Percentiles rank a stretch among this genome's conserved stretches.
Evolutionary conservation across 176 grass and related monocot species (phyloP).

Genomic region (Carex parvula): DNA sequence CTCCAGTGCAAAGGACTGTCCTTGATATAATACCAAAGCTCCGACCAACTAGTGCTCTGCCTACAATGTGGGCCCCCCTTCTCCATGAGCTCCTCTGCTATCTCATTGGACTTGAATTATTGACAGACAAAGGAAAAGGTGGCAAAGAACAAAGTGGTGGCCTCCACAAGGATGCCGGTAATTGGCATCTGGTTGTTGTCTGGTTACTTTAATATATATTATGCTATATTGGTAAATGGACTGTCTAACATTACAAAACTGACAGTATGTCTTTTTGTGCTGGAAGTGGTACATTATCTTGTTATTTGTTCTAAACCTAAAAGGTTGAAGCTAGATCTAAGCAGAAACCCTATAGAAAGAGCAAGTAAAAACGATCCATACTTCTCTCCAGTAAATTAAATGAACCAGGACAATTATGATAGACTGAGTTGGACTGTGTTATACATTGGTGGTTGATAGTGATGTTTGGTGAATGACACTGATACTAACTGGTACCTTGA

Average conservation of each 20-base stretch:
- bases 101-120: constrained; percentile 62
- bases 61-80: constrained; percentile 72
- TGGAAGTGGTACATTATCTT: not conserved
- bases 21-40: constrained; percentile 93
- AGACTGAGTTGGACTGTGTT: not conserved
- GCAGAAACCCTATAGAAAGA: not conserved
- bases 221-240: constrained; percentile 15
- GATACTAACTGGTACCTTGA: not conserved
- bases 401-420: not conserved
- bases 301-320: constrained; percentile 1
- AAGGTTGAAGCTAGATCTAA: not conserved
- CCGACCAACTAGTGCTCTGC: constrained; percentile 47
- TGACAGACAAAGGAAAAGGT: constrained; percentile 45
- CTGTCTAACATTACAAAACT: not conserved
- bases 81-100: constrained; percentile 79
- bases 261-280: not conserved
- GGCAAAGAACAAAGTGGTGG: constrained; percentile 27
- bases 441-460: not conserved
- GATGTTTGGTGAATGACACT: not conserved
- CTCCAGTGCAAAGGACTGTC: constrained; percentile 61
- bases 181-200: constrained; percentile 21
- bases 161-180: constrained; percentile 29
- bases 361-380: not conserved
- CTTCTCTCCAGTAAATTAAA: not conserved
- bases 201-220: constrained; percentile 28